Evolutionary conservation across 2,329 filamentous ascomycete genomes (phyloP), one percentile per base, ranked within the genome.

Genomic region (Scedosporium dehoogii): DNA sequence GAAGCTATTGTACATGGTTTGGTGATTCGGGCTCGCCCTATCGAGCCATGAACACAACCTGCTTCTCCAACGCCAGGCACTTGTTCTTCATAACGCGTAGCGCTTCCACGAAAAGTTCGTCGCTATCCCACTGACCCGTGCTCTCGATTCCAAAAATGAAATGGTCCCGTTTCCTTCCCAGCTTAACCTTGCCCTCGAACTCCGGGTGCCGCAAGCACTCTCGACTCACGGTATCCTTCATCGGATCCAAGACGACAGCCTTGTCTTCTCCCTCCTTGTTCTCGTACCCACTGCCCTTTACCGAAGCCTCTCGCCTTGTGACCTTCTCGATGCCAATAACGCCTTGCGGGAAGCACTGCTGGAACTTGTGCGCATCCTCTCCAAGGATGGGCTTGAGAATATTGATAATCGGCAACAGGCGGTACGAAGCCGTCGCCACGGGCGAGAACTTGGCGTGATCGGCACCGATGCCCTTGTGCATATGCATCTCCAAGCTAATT

Each of bases 371-470:
- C 2, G 94, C 94, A 70, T 97, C 92, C 48, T 82, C 80, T 53
- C 93, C 94, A 3, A 96, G 73, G 64, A 99, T 97, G 21, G 94
- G 94, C 68, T 83, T 79, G 55, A 82, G 79, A 71, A 99, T 97
- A 66, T 84, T 82, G 74, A 99, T 97, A 67, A 87, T 87, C 6
- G 94, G 94, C 71, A 99, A 78, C 21, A 99, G 83, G 59, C 94
- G 86, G 78, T 99, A 99, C 25, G 89, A 91, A 3, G 94, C 94
- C 1, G 94, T 97, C 3, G 93, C 92, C 42, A 97, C 94, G 57
- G 94, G 94, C 0, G 91, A 96, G 79, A 94, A 99, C 76, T 99
- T 99, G 69, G 94, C 89, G 74, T 99, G 94, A 75, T 99, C 94
- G 66, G 88, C 86, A 58, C 94, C 94, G 67, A 96, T 86, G 64